Percentiles rank a stretch among this genome's conserved stretches.
phyloP scores from a whole-genome alignment of 768 basidiomycete genomes.

The Tulasnella sp. region DNA sequence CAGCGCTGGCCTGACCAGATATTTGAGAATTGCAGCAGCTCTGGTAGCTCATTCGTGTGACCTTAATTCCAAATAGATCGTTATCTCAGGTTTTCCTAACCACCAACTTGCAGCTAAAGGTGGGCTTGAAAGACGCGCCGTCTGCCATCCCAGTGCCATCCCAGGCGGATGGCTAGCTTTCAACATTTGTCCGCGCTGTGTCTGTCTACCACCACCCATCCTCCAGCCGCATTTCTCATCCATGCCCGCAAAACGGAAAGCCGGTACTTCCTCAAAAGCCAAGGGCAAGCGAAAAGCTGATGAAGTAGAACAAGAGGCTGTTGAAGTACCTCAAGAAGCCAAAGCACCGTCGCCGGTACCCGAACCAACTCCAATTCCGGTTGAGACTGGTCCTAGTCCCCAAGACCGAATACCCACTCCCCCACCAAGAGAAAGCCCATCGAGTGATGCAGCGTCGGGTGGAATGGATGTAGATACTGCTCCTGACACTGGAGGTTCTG shows the following conservation, averaged over 20 bases:
- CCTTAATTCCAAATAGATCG: not conserved
- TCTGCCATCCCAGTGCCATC: too few species aligned
- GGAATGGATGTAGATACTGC: conserved; percentile 27
- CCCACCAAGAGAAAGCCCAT: not conserved
- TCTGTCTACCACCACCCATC: not conserved
- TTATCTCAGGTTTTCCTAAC: not conserved
- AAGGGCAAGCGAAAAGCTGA: conserved; percentile 30
- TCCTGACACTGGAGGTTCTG: conserved; percentile 30
- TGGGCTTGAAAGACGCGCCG: too few species aligned
- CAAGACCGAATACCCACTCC: conserved; percentile 24
- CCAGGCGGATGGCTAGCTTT: not conserved
- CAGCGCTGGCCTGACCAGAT: not conserved
- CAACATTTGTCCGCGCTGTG: not conserved
- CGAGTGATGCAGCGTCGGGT: not conserved
- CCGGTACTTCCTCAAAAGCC: conserved; percentile 22
- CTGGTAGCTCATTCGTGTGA: not conserved
- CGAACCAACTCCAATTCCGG: conserved; percentile 14
- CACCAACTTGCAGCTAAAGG: not conserved
- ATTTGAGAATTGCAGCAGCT: not conserved
- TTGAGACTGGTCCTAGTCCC: not conserved
- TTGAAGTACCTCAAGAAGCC: conserved; percentile 23
- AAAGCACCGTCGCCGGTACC: conserved; percentile 19
- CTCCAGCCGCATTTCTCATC: not conserved
- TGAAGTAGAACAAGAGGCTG: conserved; percentile 12
- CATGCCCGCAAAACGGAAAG: conserved; percentile 31